Evolutionary conservation across 1,284 basidiomycete genomes (phyloP).

Genomic region (Apiotrichum siamense): DNA sequence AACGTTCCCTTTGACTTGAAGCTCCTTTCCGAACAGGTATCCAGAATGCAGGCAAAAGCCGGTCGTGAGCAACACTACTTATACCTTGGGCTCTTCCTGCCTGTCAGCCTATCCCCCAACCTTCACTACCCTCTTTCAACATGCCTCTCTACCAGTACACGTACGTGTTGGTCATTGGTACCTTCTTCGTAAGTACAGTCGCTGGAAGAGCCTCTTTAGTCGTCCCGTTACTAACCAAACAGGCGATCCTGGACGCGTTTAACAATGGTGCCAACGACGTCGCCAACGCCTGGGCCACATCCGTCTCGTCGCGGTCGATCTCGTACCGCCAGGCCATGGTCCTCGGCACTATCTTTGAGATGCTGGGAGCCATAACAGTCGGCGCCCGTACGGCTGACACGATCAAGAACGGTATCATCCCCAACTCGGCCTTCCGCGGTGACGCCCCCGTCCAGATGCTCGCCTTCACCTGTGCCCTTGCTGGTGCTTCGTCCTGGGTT

Average conservation of each 20-base stretch:
- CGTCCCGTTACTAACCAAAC: too few relatives aligned
- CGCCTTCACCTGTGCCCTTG: slow-evolving; percentile 49
- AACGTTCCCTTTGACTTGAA: too few relatives aligned
- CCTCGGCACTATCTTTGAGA: slow-evolving; percentile 50
- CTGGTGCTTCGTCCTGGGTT: slow-evolving; percentile 47
- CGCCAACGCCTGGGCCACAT: slow-evolving; percentile 50
- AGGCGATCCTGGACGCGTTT: slow-evolving; percentile 50
- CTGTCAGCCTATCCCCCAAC: not conserved
- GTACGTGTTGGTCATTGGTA: slow-evolving; percentile 50
- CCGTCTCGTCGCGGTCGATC: slow-evolving; percentile 50
- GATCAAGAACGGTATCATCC: slow-evolving; percentile 51
- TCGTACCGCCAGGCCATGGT: slow-evolving; percentile 49
- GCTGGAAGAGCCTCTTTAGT: too few relatives aligned
- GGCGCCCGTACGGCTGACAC: slow-evolving; percentile 49
- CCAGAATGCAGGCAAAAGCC: too few relatives aligned
- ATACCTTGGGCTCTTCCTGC: too few relatives aligned
- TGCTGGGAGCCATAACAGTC: slow-evolving; percentile 49
- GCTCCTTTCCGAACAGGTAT: too few relatives aligned
- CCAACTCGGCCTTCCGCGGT: slow-evolving; percentile 45
- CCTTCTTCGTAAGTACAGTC: too few relatives aligned
- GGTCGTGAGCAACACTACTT: too few relatives aligned
- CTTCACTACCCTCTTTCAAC: not conserved
- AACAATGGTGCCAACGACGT: slow-evolving; percentile 51
- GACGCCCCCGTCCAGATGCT: slow-evolving; percentile 51
- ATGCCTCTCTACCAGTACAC: slow-evolving; percentile 39